These are phyloP conservation scores for Andrographis paniculata DNA, from an alignment of 305 asterid species.

Conservation along the genomic window DNA sequence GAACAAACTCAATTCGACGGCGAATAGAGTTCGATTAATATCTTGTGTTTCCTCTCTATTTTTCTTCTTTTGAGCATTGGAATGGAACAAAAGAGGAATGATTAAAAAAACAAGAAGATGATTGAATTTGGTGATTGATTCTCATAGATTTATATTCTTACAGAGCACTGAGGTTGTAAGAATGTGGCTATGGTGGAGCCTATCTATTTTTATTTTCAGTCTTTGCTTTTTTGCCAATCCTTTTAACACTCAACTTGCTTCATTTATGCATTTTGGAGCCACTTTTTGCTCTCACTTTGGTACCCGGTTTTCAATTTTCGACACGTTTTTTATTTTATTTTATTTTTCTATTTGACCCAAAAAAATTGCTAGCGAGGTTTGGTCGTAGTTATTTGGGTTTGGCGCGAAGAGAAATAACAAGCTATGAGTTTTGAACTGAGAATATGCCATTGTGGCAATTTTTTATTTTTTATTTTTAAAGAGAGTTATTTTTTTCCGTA, in stretches of 20 bases:
- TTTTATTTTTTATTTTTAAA: too few relatives aligned
- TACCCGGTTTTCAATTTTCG: constrained; percentile 4
- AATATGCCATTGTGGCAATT: too few relatives aligned
- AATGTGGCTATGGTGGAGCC: constrained; percentile 20
- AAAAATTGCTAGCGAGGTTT: too few relatives aligned
- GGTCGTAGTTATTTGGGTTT: too few relatives aligned
- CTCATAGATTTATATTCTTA: constrained; percentile 16
- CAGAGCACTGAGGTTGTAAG: constrained; percentile 21
- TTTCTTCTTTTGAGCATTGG: constrained; percentile 6
- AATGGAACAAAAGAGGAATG: constrained; percentile 22
- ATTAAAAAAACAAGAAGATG: constrained; percentile 24
- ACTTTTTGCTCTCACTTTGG: constrained; percentile 10
- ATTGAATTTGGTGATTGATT: constrained; percentile 25
- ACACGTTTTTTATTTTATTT: neutral
- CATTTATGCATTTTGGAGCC: constrained; percentile 10
- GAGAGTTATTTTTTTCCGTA: neutral
- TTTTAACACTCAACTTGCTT: constrained; percentile 19
- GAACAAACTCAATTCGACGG: too few relatives aligned
- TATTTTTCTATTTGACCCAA: neutral
- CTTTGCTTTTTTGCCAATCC: constrained; percentile 24
- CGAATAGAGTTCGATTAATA: constrained; percentile 13
- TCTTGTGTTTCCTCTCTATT: neutral
- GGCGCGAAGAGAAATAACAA: too few relatives aligned
- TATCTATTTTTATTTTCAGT: constrained; percentile 12
- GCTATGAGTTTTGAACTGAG: too few relatives aligned